Evolutionary conservation across 202 grass and related monocot species (phyloP), one percentile per base, ranked within the genome.

Genomic region (Miscanthus sacchariflorus): DNA sequence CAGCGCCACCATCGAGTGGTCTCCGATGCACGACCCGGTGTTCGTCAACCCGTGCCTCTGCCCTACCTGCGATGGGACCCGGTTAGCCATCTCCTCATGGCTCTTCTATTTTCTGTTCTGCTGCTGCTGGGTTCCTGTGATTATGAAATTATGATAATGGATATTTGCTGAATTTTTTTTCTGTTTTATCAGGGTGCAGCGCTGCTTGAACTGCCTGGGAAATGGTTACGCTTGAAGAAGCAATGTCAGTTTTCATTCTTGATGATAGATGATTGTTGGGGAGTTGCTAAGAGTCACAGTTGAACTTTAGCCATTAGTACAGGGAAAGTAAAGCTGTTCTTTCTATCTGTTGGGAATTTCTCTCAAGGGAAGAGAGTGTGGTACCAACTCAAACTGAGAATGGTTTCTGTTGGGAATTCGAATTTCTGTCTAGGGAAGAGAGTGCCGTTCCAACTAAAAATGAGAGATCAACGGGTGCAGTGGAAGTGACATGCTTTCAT

Each of bases 181-280:
- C 8, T 91, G 78, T 89, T 88, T 84, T 64, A 24, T 64, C 78
- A 95, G 94, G 89, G 88, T 95, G 24, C 94, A 99, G 70, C 88
- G 89, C 38, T 99, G 94, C 88, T 86, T 99, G 81, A 99, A 99
- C 79, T 96, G 96, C 84, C 72, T 96, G 21, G 94, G 96, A 9
- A 95, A 91, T 85, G 91, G 94, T 52, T 99, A 88, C 30, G 86
- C 88, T 36, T 99, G 92, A 95, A 61, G 35, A 59, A 58, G 48
- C 69, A 12, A 54, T 56, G 63, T 25, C 45, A 59, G 36, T 80
- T 64, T 74, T n/a, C 46, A 2, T 38, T 79, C 28, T 30, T 30
- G 28, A 65, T 75, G 21, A 4, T 49, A 33, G 12, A 19, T 42
- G 65, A 59, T 59, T n/a, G n/a, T 45, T 40, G 50, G 61, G 24